Base-by-base conservation (phyloP, 768 basidiomycete genomes). In the Tricholoma saponaceum region DNA sequence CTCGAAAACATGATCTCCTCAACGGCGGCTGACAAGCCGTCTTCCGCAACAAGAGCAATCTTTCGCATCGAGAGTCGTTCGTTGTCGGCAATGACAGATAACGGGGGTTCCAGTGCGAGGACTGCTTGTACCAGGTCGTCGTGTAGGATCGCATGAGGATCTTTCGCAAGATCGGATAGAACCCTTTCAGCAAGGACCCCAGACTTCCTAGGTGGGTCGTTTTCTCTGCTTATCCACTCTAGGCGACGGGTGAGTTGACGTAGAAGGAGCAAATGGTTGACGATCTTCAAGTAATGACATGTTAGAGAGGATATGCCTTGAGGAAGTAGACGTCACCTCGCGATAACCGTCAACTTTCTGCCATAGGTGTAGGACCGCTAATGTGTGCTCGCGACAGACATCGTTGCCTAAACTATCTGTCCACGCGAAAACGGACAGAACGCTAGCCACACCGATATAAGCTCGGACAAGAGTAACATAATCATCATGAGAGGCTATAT, bases 391-490 rank as follows among this genome's bases (percentile, higher is more conserved):
- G 10, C 87, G 79, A 64, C 86, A 87, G 12, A 71, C 70, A 56
- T 83, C 79, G 55, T 85, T 81, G 0, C 85, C 86, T 18, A 89
- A 72, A 67, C 88, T 89, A 63, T 92, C 90, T 12, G 90, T 83
- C 87, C 89, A 93, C 3, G 88, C 86, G 65, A 86, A 86, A 32
- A 88, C 86, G 1, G 84, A 84, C 13, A 92, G 70, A 13, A 90
- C 83, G 52, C 79, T 76, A 2, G 84, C 77, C 7, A 91, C 77
- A 1, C 90, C 90, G 49, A 91, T 71, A 59, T 81, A 84, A 0
- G 86, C 86, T 57, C 86, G 79, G 9, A 88, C 74, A 59, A 89
- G 86, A 0, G 76, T 71, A 16, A 90, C 68, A 60, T 91, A 88
- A 47, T 85, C 83, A 25, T 77, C 77, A 65, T 85, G 82, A 3